Evolutionary conservation across 2,329 filamentous ascomycete species (phyloP), one percentile per base, ranked within the genome.

Genomic region (Nemania abortiva): DNA sequence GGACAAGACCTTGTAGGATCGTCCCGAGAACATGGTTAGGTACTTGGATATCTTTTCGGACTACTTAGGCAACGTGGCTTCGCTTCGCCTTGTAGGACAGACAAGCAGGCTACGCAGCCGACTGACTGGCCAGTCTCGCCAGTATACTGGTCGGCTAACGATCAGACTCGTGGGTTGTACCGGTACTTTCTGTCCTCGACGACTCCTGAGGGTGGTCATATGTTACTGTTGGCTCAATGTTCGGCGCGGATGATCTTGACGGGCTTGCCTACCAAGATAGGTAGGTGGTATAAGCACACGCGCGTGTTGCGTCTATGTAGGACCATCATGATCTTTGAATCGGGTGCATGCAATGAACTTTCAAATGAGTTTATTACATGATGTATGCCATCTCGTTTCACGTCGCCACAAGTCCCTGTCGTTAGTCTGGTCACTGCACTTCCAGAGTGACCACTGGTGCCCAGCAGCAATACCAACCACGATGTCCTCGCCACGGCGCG

Each of bases 221-320:
- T 10, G 6, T n/a, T 24, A 34, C n/a, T 52, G 50, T 56, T 57
- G 56, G 63, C 55, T 47, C 45, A 27, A 31, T 18, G 18, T 31
- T 37, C 52, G 18, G 13, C 27, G 15, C 27, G 11, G 55, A 53
- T 54, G 18, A 56, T 24, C 29, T 54, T 6, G 15, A 29, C 37
- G 42, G 42, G 22, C 7, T 29, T 57, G 34, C 27, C 31, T 62
- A n/a, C 50, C 11, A 42, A 52, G 57, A 47, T n/a, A 58, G 47
- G 66, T 59, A 65, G 56, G 52, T 65, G 42, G 56, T 54, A 60
- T 59, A 37, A n/a, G 65, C 49, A n/a, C 37, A 29, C 55, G 55
- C 60, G 37, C 22, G 20, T 42, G 22, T 60, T 59, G 34, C 37
- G 27, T 54, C 29, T 63, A 31, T 15, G 39, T 53, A 54, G 24